Evolutionary conservation across 2,329 filamentous ascomycete species (phyloP).

Genomic region (Setomelanomma holmii): DNA sequence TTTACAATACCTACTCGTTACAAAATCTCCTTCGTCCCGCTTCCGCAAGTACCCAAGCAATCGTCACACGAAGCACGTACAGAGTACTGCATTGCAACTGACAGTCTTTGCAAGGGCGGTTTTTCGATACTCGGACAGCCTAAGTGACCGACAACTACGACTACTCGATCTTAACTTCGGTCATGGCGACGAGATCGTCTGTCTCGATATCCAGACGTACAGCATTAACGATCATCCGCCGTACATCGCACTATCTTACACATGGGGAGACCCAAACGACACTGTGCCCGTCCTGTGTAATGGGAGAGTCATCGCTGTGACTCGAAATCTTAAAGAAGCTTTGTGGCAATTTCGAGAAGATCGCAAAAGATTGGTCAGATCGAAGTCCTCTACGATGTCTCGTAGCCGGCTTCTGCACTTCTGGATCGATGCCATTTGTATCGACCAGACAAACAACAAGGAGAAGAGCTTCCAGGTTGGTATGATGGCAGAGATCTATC

Average conservation of each 20-base stretch:
- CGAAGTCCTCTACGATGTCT: neutral
- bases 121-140: neutral
- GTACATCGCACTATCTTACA: constrained; percentile 1
- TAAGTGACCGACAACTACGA: neutral
- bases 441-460: neutral
- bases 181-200: neutral
- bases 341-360: constrained; percentile 1
- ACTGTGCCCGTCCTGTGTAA: neutral
- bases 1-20: no score
- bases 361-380: neutral
- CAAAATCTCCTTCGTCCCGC: no score
- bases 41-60: no score
- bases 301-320: neutral
- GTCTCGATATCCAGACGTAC: neutral
- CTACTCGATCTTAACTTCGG: neutral
- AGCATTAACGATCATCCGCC: neutral
- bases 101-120: no score
- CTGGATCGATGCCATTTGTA: neutral
- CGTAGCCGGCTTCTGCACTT: neutral
- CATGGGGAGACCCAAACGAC: neutral
- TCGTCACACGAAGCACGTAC: no score
- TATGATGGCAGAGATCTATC: constrained; percentile 19
- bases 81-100: no score
- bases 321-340: constrained; percentile 2
- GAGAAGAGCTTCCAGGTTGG: constrained; percentile 20